These are phyloP conservation scores for Ascochyta clinopodiicola DNA, from an alignment of 2,329 filamentous ascomycete species.

Conservation along the genomic window DNA sequence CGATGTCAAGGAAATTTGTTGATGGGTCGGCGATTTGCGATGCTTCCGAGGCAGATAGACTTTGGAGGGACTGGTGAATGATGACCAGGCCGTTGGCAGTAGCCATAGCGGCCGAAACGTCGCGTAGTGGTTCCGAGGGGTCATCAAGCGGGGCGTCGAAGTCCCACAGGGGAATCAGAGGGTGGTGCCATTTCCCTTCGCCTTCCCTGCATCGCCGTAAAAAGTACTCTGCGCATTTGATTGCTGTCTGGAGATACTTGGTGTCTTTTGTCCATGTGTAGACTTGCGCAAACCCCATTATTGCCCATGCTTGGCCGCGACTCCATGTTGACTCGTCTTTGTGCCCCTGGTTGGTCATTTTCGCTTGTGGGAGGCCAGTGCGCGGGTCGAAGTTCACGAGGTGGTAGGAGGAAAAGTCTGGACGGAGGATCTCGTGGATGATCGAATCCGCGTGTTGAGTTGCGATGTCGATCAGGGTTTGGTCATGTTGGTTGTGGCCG, in stretches of 20 bases:
- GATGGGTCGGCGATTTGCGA: background rate
- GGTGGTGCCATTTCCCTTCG: conserved; percentile 35
- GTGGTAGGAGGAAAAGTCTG: conserved; percentile 50
- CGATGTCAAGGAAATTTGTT: conserved; percentile 26
- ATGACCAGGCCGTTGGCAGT: conserved; percentile 53
- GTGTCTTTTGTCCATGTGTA: conserved; percentile 56
- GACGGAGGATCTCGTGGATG: conserved; percentile 44
- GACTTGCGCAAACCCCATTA: conserved; percentile 56
- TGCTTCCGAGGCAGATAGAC: conserved; percentile 10
- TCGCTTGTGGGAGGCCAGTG: conserved; percentile 53
- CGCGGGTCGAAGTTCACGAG: conserved; percentile 56
- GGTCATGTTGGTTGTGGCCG: conserved; percentile 38
- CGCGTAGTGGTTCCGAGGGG: conserved; percentile 37
- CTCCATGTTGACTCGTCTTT: conserved; percentile 55
- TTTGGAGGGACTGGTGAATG: conserved; percentile 45
- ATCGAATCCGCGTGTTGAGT: conserved; percentile 49
- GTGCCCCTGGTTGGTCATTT: conserved; percentile 59
- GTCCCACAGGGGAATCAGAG: conserved; percentile 57
- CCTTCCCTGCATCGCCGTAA: conserved; percentile 49
- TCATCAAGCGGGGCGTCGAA: conserved; percentile 58
- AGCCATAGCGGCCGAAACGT: conserved; percentile 51
- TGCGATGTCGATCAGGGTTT: conserved; percentile 45
- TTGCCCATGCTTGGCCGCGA: conserved; percentile 59
- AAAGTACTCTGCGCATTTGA: conserved; percentile 57
- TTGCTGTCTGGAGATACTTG: conserved; percentile 54